Conservation (phyloP, 192 early-diverging fungal species). For the Pilaira anomala region DNA sequence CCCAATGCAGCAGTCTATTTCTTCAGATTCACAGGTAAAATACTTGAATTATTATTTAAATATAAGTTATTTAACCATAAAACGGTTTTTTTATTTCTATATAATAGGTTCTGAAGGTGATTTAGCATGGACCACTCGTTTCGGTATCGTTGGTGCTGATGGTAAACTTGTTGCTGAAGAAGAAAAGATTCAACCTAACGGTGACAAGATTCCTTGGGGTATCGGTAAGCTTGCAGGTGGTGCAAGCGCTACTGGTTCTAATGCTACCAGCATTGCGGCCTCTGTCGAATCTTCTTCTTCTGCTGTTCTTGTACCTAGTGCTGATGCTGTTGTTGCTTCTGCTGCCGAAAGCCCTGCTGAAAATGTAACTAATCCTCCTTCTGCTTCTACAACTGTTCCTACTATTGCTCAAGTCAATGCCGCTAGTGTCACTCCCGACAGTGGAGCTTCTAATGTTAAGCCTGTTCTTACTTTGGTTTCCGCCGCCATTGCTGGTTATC, state of each 20-base stretch:
- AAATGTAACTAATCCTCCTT: neutral
- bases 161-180: constrained; percentile 9
- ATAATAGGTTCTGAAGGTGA: constrained; percentile 10
- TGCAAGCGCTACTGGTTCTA: no score
- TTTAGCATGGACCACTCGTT: constrained; percentile 37
- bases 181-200: constrained; percentile 22
- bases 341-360: no score
- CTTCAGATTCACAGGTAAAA: constrained; percentile 40
- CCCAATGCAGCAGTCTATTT: constrained; percentile 38
- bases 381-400: neutral
- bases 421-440: neutral
- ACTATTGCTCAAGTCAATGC: neutral
- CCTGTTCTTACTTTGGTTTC: constrained; percentile 11
- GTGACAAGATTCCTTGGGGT: constrained; percentile 12
- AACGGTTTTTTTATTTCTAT: neutral
- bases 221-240: constrained; percentile 1
- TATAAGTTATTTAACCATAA: neutral
- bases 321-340: no score
- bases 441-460: constrained; percentile 1
- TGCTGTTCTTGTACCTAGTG: no score
- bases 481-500: constrained; percentile 8
- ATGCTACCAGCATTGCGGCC: neutral
- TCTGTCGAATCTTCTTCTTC: neutral
- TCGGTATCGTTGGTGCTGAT: constrained; percentile 33
- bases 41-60: no score